Percentiles rank a stretch among this genome's conserved stretches.
Conservation (phyloP, 2,329 filamentous ascomycete species). For the Pseudocercospora ulei region DNA sequence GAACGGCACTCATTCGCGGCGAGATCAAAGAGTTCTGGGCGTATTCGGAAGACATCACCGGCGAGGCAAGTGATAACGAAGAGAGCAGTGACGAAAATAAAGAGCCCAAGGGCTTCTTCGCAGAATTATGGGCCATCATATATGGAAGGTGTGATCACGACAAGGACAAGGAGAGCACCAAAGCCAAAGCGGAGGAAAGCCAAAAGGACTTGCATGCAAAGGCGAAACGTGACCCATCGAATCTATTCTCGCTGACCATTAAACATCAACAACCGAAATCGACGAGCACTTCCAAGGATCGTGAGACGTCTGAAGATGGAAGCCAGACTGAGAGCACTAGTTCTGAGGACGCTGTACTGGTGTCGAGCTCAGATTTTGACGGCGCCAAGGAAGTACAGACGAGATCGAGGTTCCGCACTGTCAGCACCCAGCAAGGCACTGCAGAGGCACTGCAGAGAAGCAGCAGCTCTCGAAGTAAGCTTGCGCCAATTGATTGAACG, state of each 20-base stretch:
- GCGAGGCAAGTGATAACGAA: slow-evolving; percentile 32
- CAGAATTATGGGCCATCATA: slow-evolving; percentile 11
- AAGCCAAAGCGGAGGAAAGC: neutral
- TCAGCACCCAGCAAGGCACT: slow-evolving; percentile 7
- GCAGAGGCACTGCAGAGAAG: slow-evolving; percentile 1
- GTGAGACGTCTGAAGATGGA: neutral
- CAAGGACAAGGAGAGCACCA: slow-evolving; percentile 1
- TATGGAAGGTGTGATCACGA: slow-evolving; percentile 8
- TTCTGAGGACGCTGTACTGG: slow-evolving; percentile 10
- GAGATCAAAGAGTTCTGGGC: slow-evolving; percentile 68
- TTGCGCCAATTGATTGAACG: neutral
- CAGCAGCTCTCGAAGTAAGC: neutral
- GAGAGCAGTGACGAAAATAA: slow-evolving; percentile 15
- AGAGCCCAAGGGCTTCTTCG: slow-evolving; percentile 14
- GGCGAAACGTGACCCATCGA: slow-evolving; percentile 3
- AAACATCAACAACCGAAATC: slow-evolving; percentile 6
- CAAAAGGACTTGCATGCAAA: slow-evolving; percentile 1
- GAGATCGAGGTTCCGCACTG: neutral
- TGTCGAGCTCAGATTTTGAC: slow-evolving; percentile 12
- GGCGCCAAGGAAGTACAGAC: slow-evolving; percentile 1
- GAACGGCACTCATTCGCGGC: slow-evolving; percentile 59
- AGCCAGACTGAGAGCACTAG: neutral
- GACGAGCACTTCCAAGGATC: neutral
- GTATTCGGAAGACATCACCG: slow-evolving; percentile 59
- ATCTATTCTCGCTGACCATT: slow-evolving; percentile 14